Evolutionary conservation across 2,329 filamentous ascomycete genomes (phyloP).

Genomic region (Sporothrix protearum): DNA sequence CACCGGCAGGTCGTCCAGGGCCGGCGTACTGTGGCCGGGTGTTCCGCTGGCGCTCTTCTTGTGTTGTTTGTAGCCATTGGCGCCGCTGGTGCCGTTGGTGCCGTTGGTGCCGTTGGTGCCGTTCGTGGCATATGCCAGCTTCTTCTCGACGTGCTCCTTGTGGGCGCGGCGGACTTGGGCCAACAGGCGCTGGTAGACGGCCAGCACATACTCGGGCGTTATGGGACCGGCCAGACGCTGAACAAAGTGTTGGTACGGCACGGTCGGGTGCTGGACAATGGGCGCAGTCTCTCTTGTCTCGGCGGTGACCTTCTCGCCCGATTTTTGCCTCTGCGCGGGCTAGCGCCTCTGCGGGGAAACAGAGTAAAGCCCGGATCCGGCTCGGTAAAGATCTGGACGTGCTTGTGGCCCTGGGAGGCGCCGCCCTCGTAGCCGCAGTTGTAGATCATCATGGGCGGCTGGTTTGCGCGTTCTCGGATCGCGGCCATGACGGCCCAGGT

Average conservation of each 20-base stretch:
- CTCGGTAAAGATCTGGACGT: slow-evolving; percentile 42
- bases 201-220: slow-evolving; percentile 21
- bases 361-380: slow-evolving; percentile 31
- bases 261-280: slow-evolving; percentile 26
- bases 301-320: not conserved
- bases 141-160: slow-evolving; percentile 20
- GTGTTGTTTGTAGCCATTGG: not conserved
- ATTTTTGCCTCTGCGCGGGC: not conserved
- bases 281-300: not conserved
- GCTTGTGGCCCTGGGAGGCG: slow-evolving; percentile 44
- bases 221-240: slow-evolving; percentile 22
- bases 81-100: not conserved
- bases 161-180: slow-evolving; percentile 24
- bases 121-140: not conserved
- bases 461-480: slow-evolving; percentile 26
- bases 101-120: not conserved
- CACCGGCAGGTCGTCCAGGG: slow-evolving; percentile 16
- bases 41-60: slow-evolving; percentile 11
- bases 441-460: slow-evolving; percentile 40
- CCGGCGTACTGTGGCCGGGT: slow-evolving; percentile 18
- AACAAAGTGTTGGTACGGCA: slow-evolving; percentile 30
- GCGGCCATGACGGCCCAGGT: slow-evolving; percentile 37
- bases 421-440: slow-evolving; percentile 46
- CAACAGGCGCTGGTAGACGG: slow-evolving; percentile 28
- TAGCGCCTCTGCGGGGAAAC: slow-evolving; percentile 30